Conservation (phyloP, 371 early-diverging fungal species). For the Syncephalastrum racemosum region DNA sequence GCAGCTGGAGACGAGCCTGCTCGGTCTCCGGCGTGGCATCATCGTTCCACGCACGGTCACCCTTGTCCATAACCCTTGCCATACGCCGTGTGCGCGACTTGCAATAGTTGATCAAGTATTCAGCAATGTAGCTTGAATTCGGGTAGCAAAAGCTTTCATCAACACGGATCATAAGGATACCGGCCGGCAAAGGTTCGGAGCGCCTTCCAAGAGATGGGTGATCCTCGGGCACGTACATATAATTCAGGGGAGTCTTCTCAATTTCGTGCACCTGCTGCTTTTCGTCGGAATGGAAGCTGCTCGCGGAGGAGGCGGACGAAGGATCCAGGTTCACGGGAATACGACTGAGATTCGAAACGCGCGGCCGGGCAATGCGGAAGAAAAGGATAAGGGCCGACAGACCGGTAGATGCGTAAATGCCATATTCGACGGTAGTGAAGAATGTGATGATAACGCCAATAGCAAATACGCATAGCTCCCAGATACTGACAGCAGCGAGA, state of each 20-base stretch:
- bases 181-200: constrained; percentile 48
- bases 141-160: constrained; percentile 71
- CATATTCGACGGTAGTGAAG: constrained; percentile 70
- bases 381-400: constrained; percentile 66
- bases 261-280: constrained; percentile 5
- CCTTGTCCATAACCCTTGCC: constrained; percentile 21
- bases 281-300: constrained; percentile 10
- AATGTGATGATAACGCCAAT: constrained; percentile 62
- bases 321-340: constrained; percentile 16
- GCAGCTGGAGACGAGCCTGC: constrained; percentile 26
- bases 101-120: constrained; percentile 41
- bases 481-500: constrained; percentile 47
- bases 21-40: constrained; percentile 21
- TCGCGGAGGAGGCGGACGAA: constrained; percentile 9
- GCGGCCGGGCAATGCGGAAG: constrained; percentile 71
- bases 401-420: constrained; percentile 66
- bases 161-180: constrained; percentile 58
- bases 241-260: constrained; percentile 18
- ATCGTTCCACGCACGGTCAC: constrained; percentile 54
- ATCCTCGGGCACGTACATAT: constrained; percentile 39
- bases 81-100: constrained; percentile 30
- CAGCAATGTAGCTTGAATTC: constrained; percentile 57
- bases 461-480: constrained; percentile 53
- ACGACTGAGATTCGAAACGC: constrained; percentile 44
- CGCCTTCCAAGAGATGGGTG: constrained; percentile 38